Evolutionary conservation across 306 rosid genomes (phyloP).

Genomic region (Pterocarpus macrocarpus): DNA sequence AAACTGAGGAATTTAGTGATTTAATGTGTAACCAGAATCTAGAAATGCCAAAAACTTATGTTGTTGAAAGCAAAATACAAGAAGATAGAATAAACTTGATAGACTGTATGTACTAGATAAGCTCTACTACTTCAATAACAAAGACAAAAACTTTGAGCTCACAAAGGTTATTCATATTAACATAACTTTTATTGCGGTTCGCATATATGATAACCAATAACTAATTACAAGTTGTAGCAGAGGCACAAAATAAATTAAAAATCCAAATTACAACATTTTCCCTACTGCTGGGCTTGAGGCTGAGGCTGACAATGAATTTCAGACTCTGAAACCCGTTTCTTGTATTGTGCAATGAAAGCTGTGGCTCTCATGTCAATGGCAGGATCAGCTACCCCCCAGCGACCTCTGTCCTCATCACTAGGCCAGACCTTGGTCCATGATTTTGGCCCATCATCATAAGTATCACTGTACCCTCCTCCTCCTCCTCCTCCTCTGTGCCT

Average conservation of each 20-base stretch:
- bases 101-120: too few relatives aligned
- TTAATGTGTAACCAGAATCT: too few relatives aligned
- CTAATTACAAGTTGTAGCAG: neutral
- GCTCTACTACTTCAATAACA: too few relatives aligned
- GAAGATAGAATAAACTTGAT: too few relatives aligned
- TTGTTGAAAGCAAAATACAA: too few relatives aligned
- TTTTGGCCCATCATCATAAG: conserved; percentile 46
- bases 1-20: too few relatives aligned
- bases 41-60: too few relatives aligned
- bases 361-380: conserved; percentile 74
- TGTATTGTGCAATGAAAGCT: conserved; percentile 62
- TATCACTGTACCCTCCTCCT: conserved; percentile 13
- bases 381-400: conserved; percentile 77
- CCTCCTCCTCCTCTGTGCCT: conserved; percentile 46
- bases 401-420: conserved; percentile 72
- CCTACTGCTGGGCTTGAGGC: conserved; percentile 50
- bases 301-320: conserved; percentile 55
- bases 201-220: too few relatives aligned
- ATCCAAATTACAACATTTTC: conserved; percentile 5
- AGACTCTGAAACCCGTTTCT: conserved; percentile 63
- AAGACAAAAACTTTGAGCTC: too few relatives aligned
- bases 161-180: too few relatives aligned
- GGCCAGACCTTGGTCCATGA: conserved; percentile 65
- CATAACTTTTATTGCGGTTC: too few relatives aligned
- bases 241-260: conserved; percentile 60